These are phyloP conservation scores for Hypocrella siamensis DNA, from an alignment of 2,329 filamentous ascomycete genomes.

Conservation along the genomic window DNA sequence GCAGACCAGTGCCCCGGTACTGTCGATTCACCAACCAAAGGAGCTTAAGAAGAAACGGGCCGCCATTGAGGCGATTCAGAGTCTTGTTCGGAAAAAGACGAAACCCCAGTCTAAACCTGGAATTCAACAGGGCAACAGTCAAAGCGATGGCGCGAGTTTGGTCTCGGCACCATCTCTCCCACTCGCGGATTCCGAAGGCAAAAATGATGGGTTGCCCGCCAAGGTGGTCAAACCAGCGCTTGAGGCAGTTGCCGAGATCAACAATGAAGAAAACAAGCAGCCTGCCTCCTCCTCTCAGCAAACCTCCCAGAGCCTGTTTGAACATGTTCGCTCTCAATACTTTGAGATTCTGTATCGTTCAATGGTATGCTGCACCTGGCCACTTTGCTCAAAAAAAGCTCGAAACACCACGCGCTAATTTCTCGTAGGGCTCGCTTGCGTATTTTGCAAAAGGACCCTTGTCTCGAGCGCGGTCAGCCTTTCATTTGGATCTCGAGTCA, in stretches of 20 bases:
- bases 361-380: constrained; percentile 24
- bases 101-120: constrained; percentile 28
- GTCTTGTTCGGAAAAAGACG: constrained; percentile 37
- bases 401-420: not conserved
- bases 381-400: not conserved
- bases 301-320: constrained; percentile 36
- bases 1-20: constrained; percentile 13
- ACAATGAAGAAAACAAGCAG: no score
- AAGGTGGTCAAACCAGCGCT: not conserved
- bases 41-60: constrained; percentile 38
- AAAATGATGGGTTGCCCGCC: not conserved
- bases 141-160: constrained; percentile 6
- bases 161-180: constrained; percentile 4
- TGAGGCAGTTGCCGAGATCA: no score
- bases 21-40: constrained; percentile 29
- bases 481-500: constrained; percentile 46
- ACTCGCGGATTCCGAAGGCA: constrained; percentile 5
- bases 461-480: constrained; percentile 56
- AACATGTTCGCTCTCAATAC: constrained; percentile 42
- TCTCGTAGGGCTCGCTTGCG: constrained; percentile 54
- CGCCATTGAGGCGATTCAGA: constrained; percentile 49
- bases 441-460: constrained; percentile 76
- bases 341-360: constrained; percentile 47
- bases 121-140: constrained; percentile 11
- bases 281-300: constrained; percentile 13